Evolutionary conservation across 495 filamentous ascomycete species (phyloP).

Genomic region (Lichenothelia convexa): DNA sequence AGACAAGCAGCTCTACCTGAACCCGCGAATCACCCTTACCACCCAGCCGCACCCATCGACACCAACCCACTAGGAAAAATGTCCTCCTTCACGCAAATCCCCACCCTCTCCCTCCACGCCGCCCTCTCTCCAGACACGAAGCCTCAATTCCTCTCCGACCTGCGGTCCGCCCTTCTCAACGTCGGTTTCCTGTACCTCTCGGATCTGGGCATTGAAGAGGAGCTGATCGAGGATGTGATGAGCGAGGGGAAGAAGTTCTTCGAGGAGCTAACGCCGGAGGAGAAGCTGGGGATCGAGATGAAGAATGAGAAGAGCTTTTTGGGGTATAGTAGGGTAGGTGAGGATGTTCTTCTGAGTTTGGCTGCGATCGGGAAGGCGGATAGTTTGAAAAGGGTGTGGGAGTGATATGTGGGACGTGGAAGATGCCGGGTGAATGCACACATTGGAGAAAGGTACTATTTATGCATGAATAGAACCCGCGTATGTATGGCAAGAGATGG

Average conservation of each 20-base stretch:
- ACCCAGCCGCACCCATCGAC: no score
- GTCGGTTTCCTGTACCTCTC: constrained; percentile 87
- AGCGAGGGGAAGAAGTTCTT: constrained; percentile 58
- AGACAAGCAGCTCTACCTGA: no score
- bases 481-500: no score
- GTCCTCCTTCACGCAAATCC: constrained; percentile 51
- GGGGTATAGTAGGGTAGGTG: constrained; percentile 21
- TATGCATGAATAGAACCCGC: no score
- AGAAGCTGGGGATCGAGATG: constrained; percentile 77
- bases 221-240: constrained; percentile 49
- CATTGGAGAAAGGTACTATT: no score
- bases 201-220: constrained; percentile 57
- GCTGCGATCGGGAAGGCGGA: background rate
- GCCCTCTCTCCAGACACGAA: constrained; percentile 49
- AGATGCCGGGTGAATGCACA: no score
- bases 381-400: no score
- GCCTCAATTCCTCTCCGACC: constrained; percentile 46
- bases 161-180: constrained; percentile 68
- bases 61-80: background rate
- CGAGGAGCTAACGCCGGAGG: constrained; percentile 51
- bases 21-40: no score
- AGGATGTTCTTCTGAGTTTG: background rate
- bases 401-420: no score
- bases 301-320: constrained; percentile 41
- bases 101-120: constrained; percentile 60